Percentiles rank a stretch among this genome's conserved stretches.
Conservation (phyloP, 371 early-diverging fungal species). For the Rhizopus arrhizus region DNA sequence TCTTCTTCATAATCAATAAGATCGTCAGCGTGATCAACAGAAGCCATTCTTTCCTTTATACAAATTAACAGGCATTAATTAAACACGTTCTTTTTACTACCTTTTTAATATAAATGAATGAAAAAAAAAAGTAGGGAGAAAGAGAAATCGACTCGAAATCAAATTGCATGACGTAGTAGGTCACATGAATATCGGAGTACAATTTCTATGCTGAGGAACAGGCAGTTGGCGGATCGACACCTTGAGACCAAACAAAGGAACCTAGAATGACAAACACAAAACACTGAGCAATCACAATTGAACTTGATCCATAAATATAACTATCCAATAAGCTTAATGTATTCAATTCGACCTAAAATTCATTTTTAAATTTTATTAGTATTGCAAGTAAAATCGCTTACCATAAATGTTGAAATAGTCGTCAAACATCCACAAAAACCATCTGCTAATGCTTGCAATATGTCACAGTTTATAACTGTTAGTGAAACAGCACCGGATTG, state of each 20-base stretch:
- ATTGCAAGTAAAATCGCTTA: constrained; percentile 22
- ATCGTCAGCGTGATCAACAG: constrained; percentile 82
- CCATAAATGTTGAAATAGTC: constrained; percentile 74
- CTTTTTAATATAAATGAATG: no score
- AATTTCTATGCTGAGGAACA: background rate
- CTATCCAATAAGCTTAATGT: constrained; percentile 37
- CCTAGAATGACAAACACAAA: constrained; percentile 58
- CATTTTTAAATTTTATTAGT: background rate
- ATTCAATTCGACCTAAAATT: constrained; percentile 47
- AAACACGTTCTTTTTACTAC: no score
- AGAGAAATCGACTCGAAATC: no score
- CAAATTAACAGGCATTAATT: constrained; percentile 3
- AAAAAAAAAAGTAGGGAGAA: no score
- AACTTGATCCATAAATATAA: constrained; percentile 52
- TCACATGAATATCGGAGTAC: background rate
- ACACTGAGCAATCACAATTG: constrained; percentile 51
- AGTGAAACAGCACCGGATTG: constrained; percentile 29
- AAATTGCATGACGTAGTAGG: no score
- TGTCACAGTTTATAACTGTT: constrained; percentile 46
- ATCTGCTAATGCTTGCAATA: constrained; percentile 57
- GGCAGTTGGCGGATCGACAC: constrained; percentile 24
- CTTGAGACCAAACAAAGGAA: constrained; percentile 56
- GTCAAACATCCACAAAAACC: constrained; percentile 79
- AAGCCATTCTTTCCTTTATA: constrained; percentile 39
- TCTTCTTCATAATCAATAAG: constrained; percentile 96